phyloP scores from a whole-genome alignment of 2,329 filamentous ascomycete genomes.

The Stagonosporopsis cucurbitacearum region DNA sequence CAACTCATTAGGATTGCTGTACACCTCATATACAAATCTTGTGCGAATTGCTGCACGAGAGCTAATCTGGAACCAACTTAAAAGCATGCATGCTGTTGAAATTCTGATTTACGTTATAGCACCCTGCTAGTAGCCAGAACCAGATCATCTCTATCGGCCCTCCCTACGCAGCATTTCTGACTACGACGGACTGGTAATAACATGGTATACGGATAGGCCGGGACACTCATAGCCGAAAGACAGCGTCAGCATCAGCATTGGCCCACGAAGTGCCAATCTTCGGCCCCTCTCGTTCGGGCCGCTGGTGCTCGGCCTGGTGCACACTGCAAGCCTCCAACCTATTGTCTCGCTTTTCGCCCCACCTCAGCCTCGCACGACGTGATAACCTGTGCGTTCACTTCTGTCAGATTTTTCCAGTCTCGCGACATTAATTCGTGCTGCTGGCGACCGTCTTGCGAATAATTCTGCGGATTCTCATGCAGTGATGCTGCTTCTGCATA shows the following conservation, averaged over 20 bases:
- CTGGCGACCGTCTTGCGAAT: not conserved
- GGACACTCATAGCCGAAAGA: not conserved
- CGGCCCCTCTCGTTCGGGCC: conserved; percentile 9
- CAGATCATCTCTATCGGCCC: too few species aligned
- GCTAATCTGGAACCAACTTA: not conserved
- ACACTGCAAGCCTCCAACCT: not conserved
- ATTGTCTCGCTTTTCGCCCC: not conserved
- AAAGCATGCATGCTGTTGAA: not conserved
- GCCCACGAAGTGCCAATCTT: not conserved
- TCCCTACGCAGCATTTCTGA: not conserved
- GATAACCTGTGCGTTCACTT: not conserved
- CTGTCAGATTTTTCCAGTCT: not conserved
- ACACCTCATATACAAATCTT: not conserved
- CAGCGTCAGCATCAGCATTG: not conserved
- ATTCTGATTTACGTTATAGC: not conserved
- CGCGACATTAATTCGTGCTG: not conserved
- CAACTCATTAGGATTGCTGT: not conserved
- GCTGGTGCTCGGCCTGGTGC: conserved; percentile 4
- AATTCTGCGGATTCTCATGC: not conserved
- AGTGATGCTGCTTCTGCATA: not conserved
- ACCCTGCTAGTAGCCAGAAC: not conserved
- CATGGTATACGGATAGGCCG: not conserved
- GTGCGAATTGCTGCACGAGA: not conserved
- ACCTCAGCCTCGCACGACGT: not conserved
- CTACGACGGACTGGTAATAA: not conserved